Base-by-base conservation (phyloP, 208 protist genomes). In the Trypanosoma cruzi region DNA sequence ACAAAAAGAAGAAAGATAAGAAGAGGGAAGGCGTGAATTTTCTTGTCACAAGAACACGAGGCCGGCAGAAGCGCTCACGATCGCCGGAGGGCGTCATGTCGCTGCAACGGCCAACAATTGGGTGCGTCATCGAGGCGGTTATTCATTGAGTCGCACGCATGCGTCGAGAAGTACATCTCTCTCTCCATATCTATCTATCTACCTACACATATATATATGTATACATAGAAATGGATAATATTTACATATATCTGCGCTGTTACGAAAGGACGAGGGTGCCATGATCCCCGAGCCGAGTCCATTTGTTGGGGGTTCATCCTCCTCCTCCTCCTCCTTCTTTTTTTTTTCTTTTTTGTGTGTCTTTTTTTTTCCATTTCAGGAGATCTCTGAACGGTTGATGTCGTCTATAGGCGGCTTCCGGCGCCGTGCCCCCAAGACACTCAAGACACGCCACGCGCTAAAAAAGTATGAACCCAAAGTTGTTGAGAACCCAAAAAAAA, bases 401-500 rank as follows among this genome's bases (percentile, higher is more conserved):
- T 77, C 75, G 1, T 64, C 60, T 31, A 63, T 84, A 31, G 80
- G 81, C 22, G 82, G 74, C n/a, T 92, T 95, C 37, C 82, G 86
- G 82, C 87, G 90, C 44, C 84, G 90, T 48, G 52, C 79, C 0
- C 77, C 84, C 37, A 95, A 93, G 57, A 90, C 71, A 36, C 58
- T 79, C 18, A 77, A 81, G 14, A 89, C 85, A n/a, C 81, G 85
- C 24, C 84, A 81, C 18, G 87, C 86, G 0, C 26, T 95, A n/a
- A 90, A 90, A 69, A 90, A 92, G 58, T 93, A 89, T 64, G 86
- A 93, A 64, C 82, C 89, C 2, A 95, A 95, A 54, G 86, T 95
- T 7, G 66, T 90, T 6, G 92, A 97, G 61, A 97, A 97, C 69
- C 75, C 88, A 0, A 96, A 96, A 73, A 81, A 74, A 18, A 77